These are phyloP conservation scores for Barnettozyma vustinii DNA, from an alignment of 805 yeast species.

Conservation along the genomic window DNA sequence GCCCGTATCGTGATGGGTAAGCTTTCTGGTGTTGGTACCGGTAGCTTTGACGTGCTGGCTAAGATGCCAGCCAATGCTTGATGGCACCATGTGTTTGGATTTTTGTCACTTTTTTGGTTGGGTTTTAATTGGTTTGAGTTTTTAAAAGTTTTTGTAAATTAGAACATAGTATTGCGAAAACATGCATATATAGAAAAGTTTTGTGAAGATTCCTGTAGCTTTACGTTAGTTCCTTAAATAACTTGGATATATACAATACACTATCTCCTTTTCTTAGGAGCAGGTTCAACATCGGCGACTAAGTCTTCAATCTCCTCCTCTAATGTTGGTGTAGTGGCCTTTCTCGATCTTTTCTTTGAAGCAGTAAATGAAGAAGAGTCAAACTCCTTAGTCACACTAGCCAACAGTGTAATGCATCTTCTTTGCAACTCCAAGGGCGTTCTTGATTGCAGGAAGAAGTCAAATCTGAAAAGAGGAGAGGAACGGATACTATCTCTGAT, in stretches of 20 bases:
- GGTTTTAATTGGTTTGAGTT: background rate
- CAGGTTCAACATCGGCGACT: background rate
- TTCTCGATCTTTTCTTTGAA: conserved; percentile 5
- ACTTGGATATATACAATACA: background rate
- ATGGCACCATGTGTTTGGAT: background rate
- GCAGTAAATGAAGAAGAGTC: conserved; percentile 30
- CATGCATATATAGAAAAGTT: conserved; percentile 1
- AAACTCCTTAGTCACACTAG: conserved; percentile 68
- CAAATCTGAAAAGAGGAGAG: conserved; percentile 77
- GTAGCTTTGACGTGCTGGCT: conserved; percentile 76
- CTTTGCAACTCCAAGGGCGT: conserved; percentile 73
- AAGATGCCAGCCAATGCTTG: conserved; percentile 29
- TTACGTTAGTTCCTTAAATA: background rate
- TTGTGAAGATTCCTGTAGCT: background rate
- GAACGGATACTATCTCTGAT: conserved; percentile 70
- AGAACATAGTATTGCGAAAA: background rate
- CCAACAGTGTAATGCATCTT: conserved; percentile 73
- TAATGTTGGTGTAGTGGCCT: background rate
- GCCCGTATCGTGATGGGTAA: conserved; percentile 92
- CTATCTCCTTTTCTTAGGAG: conserved; percentile 4
- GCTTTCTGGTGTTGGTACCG: conserved; percentile 90
- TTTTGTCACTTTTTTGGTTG: background rate
- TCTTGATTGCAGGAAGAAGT: conserved; percentile 81
- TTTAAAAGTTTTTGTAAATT: conserved; percentile 1
- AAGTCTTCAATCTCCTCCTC: conserved; percentile 7